Conservation (phyloP, 371 early-diverging fungal genomes). For the Lichtheimia corymbifera region DNA sequence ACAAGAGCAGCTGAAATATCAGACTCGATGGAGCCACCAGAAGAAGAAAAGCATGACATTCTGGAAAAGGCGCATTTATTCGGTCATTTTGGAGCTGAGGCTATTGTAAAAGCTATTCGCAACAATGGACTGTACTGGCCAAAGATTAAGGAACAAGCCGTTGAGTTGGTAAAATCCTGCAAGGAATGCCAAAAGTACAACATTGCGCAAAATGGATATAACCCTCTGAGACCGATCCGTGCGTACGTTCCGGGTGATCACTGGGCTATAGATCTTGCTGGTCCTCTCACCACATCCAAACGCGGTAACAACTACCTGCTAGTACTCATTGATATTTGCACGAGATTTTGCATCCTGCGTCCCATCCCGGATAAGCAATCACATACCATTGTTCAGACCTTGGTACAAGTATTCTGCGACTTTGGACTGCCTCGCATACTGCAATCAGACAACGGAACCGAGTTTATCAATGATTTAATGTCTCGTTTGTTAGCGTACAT, state of each 20-base stretch:
- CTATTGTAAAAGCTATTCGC: conserved; percentile 9
- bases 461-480: too few species aligned
- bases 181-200: conserved; percentile 17
- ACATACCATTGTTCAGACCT: too few species aligned
- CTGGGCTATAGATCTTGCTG: too few species aligned
- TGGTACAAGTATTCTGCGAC: too few species aligned
- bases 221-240: conserved; percentile 16
- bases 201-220: conserved; percentile 11
- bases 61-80: too few species aligned
- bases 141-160: conserved; percentile 13
- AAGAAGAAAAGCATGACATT: background rate
- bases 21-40: background rate
- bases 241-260: conserved; percentile 17
- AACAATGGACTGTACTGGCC: conserved; percentile 15
- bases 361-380: background rate
- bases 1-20: background rate
- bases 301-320: background rate
- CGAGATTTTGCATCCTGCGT: background rate
- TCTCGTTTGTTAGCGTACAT: too few species aligned
- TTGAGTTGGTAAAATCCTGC: conserved; percentile 10
- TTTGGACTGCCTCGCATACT: too few species aligned
- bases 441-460: too few species aligned
- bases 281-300: too few species aligned
- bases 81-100: conserved; percentile 22
- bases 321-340: background rate